Conservation (phyloP, 148 eudicot genomes). For the Tetragonia tetragonoides region DNA sequence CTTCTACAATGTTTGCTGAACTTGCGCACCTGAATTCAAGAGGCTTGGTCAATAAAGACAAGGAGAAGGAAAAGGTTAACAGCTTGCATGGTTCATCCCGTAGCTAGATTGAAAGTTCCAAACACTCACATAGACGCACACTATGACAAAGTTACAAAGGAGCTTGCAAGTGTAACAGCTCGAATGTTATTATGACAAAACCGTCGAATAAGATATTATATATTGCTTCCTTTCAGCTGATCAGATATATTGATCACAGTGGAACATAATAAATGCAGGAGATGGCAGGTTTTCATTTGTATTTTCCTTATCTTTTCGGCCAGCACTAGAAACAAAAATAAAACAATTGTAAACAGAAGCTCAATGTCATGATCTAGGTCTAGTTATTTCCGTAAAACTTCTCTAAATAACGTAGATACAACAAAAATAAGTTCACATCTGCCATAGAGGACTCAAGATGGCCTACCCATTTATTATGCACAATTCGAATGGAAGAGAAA, state of each 20-base stretch:
- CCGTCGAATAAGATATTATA: background rate
- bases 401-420: too few species aligned
- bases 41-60: conserved; percentile 1
- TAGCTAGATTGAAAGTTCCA: background rate
- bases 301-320: background rate
- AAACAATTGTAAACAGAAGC: background rate
- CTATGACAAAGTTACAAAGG: background rate
- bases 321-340: background rate
- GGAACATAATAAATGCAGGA: background rate
- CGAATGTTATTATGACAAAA: background rate
- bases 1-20: conserved; percentile 99
- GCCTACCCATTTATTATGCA: too few species aligned
- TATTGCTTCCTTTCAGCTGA: background rate
- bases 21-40: conserved; percentile 73
- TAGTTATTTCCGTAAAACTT: background rate
- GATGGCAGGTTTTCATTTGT: background rate
- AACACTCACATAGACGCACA: background rate
- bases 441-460: background rate
- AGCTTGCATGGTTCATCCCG: conserved; percentile 2
- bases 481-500: too few species aligned
- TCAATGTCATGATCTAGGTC: background rate
- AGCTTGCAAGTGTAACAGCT: background rate
- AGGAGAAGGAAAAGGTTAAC: background rate
- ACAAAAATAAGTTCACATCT: background rate
- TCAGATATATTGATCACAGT: background rate